Percentiles rank a stretch among this genome's conserved stretches.
These are phyloP conservation scores for Neurospora sp. DNA, from an alignment of 495 filamentous ascomycete genomes.

Conservation along the genomic window DNA sequence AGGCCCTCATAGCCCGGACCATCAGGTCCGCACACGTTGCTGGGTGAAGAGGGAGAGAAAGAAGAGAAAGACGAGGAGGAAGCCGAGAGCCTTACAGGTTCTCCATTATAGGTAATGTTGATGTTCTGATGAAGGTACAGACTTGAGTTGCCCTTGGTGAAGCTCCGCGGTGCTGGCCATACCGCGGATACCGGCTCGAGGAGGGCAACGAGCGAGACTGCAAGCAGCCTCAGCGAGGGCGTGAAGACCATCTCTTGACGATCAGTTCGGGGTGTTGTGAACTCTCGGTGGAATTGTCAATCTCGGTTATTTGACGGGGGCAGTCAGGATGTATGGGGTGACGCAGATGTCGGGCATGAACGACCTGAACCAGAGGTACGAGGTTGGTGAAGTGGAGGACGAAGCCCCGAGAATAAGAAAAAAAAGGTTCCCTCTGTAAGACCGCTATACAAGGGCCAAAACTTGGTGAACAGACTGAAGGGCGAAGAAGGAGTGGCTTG, in stretches of 20 bases:
- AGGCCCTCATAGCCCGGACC: constrained; percentile 2
- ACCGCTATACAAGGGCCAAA: background rate
- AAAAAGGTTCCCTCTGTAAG: background rate
- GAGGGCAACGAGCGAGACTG: constrained; percentile 25
- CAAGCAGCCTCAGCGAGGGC: constrained; percentile 12
- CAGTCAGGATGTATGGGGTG: background rate
- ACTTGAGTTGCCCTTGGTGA: constrained; percentile 41
- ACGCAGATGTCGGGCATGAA: background rate
- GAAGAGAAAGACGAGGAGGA: constrained; percentile 4
- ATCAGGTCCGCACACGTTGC: background rate
- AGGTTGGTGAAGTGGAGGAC: background rate
- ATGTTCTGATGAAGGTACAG: constrained; percentile 47
- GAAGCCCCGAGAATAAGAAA: background rate
- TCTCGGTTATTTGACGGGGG: background rate
- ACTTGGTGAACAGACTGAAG: background rate
- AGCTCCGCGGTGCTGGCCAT: constrained; percentile 49
- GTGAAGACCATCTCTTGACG: background rate
- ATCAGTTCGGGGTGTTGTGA: background rate
- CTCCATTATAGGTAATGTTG: constrained; percentile 46
- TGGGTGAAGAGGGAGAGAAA: constrained; percentile 1
- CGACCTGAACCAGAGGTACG: background rate
- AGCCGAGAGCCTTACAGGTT: constrained; percentile 35
- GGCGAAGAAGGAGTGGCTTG: background rate
- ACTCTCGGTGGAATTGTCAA: background rate
- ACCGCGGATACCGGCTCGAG: constrained; percentile 34